These are phyloP conservation scores for Aureobasidium sp. DNA, from an alignment of 2,329 filamentous ascomycete species.

Conservation along the genomic window DNA sequence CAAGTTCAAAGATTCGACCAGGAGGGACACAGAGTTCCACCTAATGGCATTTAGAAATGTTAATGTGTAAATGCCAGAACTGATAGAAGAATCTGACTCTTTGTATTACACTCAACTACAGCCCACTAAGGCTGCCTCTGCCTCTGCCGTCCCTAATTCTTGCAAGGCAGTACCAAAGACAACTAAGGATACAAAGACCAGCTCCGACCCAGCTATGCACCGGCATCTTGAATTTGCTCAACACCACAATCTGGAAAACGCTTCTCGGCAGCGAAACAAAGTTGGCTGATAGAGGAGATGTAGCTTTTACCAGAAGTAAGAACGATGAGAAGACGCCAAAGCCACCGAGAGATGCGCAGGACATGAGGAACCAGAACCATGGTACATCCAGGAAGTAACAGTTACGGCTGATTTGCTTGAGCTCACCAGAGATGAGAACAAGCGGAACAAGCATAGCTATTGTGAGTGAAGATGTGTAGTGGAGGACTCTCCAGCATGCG, in stretches of 20 bases:
- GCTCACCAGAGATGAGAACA: conserved; percentile 44
- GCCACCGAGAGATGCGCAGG: conserved; percentile 41
- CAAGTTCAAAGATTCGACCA: not conserved
- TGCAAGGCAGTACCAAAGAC: conserved; percentile 42
- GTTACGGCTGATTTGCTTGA: conserved; percentile 43
- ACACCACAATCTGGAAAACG: conserved; percentile 42
- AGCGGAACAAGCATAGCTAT: conserved; percentile 44
- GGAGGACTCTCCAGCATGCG: conserved; percentile 45
- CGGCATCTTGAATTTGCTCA: conserved; percentile 43
- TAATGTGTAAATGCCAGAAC: too few species aligned
- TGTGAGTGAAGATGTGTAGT: conserved; percentile 46
- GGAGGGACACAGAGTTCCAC: not conserved
- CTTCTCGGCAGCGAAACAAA: conserved; percentile 44
- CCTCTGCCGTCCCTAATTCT: conserved; percentile 33
- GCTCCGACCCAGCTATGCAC: conserved; percentile 47
- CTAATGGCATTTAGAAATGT: too few species aligned
- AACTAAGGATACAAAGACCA: conserved; percentile 43
- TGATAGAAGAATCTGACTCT: too few species aligned
- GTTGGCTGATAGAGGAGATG: conserved; percentile 43
- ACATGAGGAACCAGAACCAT: conserved; percentile 49
- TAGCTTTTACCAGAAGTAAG: conserved; percentile 43
- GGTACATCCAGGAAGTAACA: conserved; percentile 50
- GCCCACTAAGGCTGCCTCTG: not conserved
- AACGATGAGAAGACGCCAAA: conserved; percentile 45
- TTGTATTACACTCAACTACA: not conserved